Percentiles rank a stretch among this genome's conserved stretches.
Evolutionary conservation across 2,329 filamentous ascomycete species (phyloP).

Genomic region (Calonectria crousiana): DNA sequence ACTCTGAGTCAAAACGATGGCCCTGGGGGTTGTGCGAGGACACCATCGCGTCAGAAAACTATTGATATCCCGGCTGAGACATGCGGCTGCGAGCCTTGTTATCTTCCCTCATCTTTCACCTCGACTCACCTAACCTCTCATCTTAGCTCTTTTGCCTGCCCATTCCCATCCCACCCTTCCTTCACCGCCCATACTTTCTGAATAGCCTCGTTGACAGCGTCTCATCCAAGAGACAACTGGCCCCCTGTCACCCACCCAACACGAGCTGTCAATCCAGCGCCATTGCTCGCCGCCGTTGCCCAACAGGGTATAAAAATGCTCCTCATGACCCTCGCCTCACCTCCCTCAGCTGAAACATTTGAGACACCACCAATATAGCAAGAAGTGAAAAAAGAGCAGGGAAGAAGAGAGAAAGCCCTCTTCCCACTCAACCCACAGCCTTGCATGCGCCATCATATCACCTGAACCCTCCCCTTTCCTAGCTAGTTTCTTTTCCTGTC

Average conservation of each 20-base stretch:
- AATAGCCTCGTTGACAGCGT: neutral
- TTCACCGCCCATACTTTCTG: neutral
- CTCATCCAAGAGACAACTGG: neutral
- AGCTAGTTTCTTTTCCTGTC: neutral
- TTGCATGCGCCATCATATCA: neutral
- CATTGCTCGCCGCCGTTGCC: neutral
- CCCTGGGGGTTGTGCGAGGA: neutral
- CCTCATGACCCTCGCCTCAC: slow-evolving; percentile 27
- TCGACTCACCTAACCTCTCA: neutral
- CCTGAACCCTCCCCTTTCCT: neutral
- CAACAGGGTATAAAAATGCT: neutral
- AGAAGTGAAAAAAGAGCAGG: neutral
- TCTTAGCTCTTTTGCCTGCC: neutral
- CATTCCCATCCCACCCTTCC: neutral
- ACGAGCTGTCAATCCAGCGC: neutral
- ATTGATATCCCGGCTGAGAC: neutral
- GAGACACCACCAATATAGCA: neutral
- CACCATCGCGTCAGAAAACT: neutral
- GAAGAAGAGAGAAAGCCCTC: neutral
- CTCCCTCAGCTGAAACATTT: slow-evolving; percentile 23
- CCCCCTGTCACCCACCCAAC: neutral
- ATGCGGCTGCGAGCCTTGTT: slow-evolving; percentile 5
- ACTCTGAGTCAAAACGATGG: neutral
- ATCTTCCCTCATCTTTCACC: neutral
- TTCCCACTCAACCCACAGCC: neutral